Base-by-base conservation (phyloP, 441 rosid genomes). In the Daphne laureola region DNA sequence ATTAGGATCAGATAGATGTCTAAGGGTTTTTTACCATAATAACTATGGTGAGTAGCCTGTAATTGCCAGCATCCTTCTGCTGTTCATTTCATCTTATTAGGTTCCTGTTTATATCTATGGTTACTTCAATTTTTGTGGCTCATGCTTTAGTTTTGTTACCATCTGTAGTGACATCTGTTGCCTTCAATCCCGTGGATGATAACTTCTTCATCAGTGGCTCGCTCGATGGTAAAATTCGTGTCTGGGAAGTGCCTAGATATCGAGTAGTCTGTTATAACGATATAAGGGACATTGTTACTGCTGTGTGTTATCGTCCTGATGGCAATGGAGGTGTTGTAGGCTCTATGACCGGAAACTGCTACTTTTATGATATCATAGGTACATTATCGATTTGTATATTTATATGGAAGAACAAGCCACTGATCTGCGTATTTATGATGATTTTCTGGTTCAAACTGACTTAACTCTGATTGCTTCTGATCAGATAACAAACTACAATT, bases 121-220 rank as follows among this genome's bases (percentile, higher is more conserved):
- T 11, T 31, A 31, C 38, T 31, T 8, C 9, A 31, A 31, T 31
- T 9, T 6, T 31, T 4, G 4, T 31, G 38, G 35, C 38, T 31
- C 38, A 31, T 11, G 13, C 48, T 45, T 45, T 7, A 26, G 13
- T 14, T 48, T n/a, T 57, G 45, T 26, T 51, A 48, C n/a, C 45
- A 51, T 18, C 42, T 72, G 45, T 76, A 83, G 90, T 83, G 53
- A 80, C 90, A 26, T 72, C 81, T 61, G 81, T 80, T 50, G 78
- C 78, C 46, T 83, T 83, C 68, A 78, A 80, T 61, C 90, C 90
- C 47, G 65, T 75, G 63, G 79, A 83, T 70, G 82, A 76, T 47
- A 70, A 69, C 64, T 70, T 54, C 68, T 83, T 83, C 65, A 78
- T 83, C 54, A 80, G 78, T 6, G 87, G 90, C 46, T 83, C 90